A percentile compares a stretch with the other conserved stretches of the same genome.
phyloP scores from a whole-genome alignment of 306 rosid species.

The Inga oerstediana region DNA sequence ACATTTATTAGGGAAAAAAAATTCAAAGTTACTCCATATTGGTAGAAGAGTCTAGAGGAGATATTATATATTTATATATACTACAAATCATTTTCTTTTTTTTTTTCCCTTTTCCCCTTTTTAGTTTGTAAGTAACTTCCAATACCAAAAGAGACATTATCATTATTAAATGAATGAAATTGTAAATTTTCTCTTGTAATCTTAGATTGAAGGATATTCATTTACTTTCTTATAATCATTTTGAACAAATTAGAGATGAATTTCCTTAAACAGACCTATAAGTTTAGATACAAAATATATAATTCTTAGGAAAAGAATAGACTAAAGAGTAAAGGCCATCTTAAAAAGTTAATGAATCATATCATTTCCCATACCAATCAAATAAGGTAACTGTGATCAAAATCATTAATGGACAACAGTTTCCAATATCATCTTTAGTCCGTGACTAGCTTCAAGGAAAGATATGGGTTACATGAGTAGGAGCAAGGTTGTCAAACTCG shows the following conservation, averaged over 20 bases:
- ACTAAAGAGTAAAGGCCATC: neutral
- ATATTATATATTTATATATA: no score
- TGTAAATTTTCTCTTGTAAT: neutral
- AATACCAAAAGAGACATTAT: neutral
- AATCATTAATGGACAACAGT: neutral
- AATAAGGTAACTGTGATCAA: neutral
- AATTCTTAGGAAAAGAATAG: neutral
- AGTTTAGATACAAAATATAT: neutral
- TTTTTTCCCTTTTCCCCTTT: no score
- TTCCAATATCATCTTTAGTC: neutral
- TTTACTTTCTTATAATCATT: neutral
- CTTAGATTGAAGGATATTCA: neutral
- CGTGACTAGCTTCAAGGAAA: neutral
- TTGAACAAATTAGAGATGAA: neutral
- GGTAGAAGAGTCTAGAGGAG: neutral
- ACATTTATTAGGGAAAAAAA: neutral
- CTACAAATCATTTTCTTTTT: no score
- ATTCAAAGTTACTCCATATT: neutral
- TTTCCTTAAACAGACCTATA: neutral
- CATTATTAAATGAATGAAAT: neutral
- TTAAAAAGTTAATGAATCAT: neutral
- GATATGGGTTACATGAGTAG: neutral
- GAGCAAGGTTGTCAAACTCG: no score
- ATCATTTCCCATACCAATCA: neutral
- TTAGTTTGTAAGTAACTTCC: no score